Conservation (phyloP, 2,329 filamentous ascomycete species). For the Akanthomyces muscarius region DNA sequence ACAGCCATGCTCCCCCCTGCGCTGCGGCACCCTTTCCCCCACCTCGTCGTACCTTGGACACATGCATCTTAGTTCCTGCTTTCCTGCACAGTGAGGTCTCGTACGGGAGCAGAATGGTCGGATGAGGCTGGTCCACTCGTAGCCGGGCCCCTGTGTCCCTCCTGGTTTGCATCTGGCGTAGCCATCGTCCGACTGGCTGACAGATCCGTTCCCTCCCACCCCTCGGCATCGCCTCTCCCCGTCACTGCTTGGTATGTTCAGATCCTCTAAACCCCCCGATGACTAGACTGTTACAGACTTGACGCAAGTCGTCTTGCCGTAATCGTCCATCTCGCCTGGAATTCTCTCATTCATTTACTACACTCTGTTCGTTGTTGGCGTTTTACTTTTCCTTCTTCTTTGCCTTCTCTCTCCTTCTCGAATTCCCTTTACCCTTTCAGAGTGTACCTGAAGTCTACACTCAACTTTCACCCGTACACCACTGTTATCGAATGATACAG, state of each 20-base stretch:
- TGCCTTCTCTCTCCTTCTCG: not conserved
- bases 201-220: not conserved
- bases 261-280: not conserved
- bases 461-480: not conserved
- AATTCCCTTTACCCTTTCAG: constrained; percentile 12
- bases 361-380: constrained; percentile 21
- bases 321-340: constrained; percentile 17
- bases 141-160: not conserved
- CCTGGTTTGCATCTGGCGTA: not conserved
- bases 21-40: not conserved
- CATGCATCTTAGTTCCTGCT: too few relatives aligned
- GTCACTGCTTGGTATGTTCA: not conserved
- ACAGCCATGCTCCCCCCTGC: not conserved
- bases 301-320: constrained; percentile 10
- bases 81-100: not conserved
- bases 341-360: constrained; percentile 16
- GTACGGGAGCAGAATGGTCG: not conserved
- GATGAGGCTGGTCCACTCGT: not conserved
- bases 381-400: constrained; percentile 18
- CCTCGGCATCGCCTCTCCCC: not conserved
- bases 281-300: constrained; percentile 15
- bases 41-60: too few relatives aligned
- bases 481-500: not conserved
- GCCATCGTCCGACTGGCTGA: not conserved
- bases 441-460: not conserved